Base-by-base conservation (phyloP, 2,329 filamentous ascomycete genomes). In the Aurifilum marmelostoma region DNA sequence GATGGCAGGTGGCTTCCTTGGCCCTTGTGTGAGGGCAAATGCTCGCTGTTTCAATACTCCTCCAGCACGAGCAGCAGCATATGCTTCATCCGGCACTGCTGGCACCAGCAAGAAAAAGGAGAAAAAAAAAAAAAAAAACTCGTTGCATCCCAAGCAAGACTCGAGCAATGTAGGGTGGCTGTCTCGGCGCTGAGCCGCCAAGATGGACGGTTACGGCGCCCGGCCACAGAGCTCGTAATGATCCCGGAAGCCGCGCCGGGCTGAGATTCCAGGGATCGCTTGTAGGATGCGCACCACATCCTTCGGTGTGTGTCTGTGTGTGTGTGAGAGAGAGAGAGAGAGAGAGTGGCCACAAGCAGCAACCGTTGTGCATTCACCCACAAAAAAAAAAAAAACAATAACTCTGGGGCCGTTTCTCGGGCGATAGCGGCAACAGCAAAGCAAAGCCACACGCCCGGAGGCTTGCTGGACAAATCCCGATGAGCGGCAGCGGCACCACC, bases 201-300 rank as follows among this genome's bases (percentile, higher is more conserved):
- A 29, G 50, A 54, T 29, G n/a, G 50, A 54, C 50, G 50, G 12
- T 24, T 27, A 52, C 47, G 47, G 47, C n/a, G n/a, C 47, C 47
- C 47, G n/a, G 47, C 47, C 9, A 52, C 47, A 27, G 24, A 24
- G 50, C 50, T 54, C 24, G 52, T 56, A 56, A 56, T 56, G 52
- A 56, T 32, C 52, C 24, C 52, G 52, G 43, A 27, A 56, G 52
- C 52, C 52, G 52, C 52, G 18, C 52, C 24, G n/a, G n/a, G 50
- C 50, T 27, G 24, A 27, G 11, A 4, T 14, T 8, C 50, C 50
- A 54, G 24, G 50, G 9, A 16, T 54, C 7, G 50, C 21, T n/a
- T 6, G 12, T 8, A 54, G 50, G 11, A 27, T 16, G 24, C 29
- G 24, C 50, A 54, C 24, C 11, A 7, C 18, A n/a, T n/a, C n/a